Percentiles rank a stretch among this genome's conserved stretches.
Conservation (phyloP, 305 asterid species). For the Fraxinus floribunda region DNA sequence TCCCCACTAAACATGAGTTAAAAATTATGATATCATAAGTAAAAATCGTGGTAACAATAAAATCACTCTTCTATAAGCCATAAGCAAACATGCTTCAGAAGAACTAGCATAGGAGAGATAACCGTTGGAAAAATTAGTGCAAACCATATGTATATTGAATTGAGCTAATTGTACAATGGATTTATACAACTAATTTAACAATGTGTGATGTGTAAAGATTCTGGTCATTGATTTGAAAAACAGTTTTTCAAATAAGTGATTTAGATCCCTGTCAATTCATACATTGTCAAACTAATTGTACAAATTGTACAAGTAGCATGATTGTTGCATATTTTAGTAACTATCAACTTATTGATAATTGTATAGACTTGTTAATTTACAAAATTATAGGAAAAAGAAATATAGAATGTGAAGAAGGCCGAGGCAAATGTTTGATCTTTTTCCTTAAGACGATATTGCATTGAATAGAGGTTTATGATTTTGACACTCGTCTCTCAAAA, state of each 20-base stretch:
- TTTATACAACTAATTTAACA: background rate
- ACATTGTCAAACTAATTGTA: background rate
- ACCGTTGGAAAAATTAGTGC: background rate
- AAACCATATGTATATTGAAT: background rate
- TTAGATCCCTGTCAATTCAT: background rate
- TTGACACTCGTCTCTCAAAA: background rate
- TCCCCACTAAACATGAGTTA: too few species aligned
- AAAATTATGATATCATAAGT: background rate
- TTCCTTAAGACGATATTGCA: background rate
- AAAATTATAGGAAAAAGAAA: background rate
- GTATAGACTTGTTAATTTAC: background rate
- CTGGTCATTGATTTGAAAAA: background rate
- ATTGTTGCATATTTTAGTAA: background rate
- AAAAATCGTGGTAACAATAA: background rate
- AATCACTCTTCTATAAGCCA: too few species aligned
- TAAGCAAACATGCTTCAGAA: background rate
- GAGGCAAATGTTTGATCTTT: background rate
- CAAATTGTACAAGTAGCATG: background rate
- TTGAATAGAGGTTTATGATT: background rate
- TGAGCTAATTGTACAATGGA: background rate
- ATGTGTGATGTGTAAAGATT: background rate
- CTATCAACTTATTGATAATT: background rate
- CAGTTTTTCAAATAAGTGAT: background rate
- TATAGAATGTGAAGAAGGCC: background rate
- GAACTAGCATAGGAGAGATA: background rate